Conservation (phyloP, 768 basidiomycete genomes). For the Hortiboletus flavorubellus region DNA sequence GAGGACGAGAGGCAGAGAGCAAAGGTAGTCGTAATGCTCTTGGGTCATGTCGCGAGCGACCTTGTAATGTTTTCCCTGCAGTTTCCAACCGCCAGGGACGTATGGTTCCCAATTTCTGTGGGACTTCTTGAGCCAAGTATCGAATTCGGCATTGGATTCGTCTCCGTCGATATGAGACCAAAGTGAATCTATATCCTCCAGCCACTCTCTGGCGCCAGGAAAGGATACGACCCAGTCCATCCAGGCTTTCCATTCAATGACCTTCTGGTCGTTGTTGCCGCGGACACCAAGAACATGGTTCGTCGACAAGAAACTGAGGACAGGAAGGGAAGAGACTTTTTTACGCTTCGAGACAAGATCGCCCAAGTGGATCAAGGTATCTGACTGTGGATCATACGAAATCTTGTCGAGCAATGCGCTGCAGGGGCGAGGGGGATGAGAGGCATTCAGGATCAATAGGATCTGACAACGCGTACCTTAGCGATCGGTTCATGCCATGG, state of each 20-base stretch:
- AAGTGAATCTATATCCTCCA: constrained; percentile 43
- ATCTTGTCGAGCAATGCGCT: constrained; percentile 64
- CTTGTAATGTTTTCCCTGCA: constrained; percentile 74
- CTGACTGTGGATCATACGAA: constrained; percentile 54
- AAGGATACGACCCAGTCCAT: constrained; percentile 66
- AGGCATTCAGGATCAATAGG: neutral
- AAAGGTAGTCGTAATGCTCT: constrained; percentile 67
- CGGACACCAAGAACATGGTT: constrained; percentile 75
- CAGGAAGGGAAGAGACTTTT: constrained; percentile 51
- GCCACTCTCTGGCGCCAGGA: constrained; percentile 48
- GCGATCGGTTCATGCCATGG: constrained; percentile 72
- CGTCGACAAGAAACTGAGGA: constrained; percentile 61
- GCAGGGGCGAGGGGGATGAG: neutral
- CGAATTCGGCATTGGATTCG: constrained; percentile 15
- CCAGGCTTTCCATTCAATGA: constrained; percentile 90
- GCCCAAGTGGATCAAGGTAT: constrained; percentile 78
- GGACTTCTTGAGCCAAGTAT: constrained; percentile 40
- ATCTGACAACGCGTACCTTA: constrained; percentile 49
- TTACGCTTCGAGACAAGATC: constrained; percentile 73
- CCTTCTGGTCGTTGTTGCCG: constrained; percentile 91
- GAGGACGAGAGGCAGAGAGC: constrained; percentile 67
- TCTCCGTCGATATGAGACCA: constrained; percentile 39
- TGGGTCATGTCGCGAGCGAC: constrained; percentile 67
- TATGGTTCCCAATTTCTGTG: constrained; percentile 43
- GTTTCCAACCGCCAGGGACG: constrained; percentile 67